A percentile compares a stretch with the other conserved stretches of the same genome.
These are phyloP conservation scores for Capsicum pubescens DNA, from an alignment of 257 asterid species.

Conservation along the genomic window DNA sequence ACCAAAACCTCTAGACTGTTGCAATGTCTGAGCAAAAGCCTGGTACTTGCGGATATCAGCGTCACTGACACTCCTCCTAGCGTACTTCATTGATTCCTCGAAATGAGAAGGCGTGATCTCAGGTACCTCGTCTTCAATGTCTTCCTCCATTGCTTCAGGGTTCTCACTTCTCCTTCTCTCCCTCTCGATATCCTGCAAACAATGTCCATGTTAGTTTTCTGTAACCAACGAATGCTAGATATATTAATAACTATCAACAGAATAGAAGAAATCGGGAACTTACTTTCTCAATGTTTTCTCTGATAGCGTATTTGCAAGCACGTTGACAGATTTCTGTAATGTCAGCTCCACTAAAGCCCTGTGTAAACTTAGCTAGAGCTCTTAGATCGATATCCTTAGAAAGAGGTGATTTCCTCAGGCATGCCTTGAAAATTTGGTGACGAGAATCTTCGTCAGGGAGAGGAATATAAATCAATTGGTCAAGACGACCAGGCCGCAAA, in stretches of 20 bases:
- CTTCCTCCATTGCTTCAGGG: conserved; percentile 79
- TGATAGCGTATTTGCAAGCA: conserved; percentile 85
- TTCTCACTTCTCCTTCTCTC: conserved; percentile 52
- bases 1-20: conserved; percentile 69
- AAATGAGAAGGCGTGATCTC: conserved; percentile 64
- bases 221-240: background rate
- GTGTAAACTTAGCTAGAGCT: conserved; percentile 85
- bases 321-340: conserved; percentile 93
- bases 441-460: conserved; percentile 93
- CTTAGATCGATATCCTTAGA: conserved; percentile 77
- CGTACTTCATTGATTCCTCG: conserved; percentile 69
- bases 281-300: conserved; percentile 92
- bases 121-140: conserved; percentile 55
- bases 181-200: conserved; percentile 65
- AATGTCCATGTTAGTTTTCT: background rate
- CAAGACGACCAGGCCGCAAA: conserved; percentile 88
- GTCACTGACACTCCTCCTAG: conserved; percentile 60
- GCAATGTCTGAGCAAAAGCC: conserved; percentile 65
- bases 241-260: background rate
- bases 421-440: conserved; percentile 75
- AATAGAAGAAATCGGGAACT: background rate
- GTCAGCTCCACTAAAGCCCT: conserved; percentile 95
- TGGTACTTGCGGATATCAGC: conserved; percentile 66
- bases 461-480: conserved; percentile 86
- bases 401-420: conserved; percentile 81